Evolutionary conservation across 176 grass and related monocot species (phyloP).

Genomic region (Aechmea fasciata): DNA sequence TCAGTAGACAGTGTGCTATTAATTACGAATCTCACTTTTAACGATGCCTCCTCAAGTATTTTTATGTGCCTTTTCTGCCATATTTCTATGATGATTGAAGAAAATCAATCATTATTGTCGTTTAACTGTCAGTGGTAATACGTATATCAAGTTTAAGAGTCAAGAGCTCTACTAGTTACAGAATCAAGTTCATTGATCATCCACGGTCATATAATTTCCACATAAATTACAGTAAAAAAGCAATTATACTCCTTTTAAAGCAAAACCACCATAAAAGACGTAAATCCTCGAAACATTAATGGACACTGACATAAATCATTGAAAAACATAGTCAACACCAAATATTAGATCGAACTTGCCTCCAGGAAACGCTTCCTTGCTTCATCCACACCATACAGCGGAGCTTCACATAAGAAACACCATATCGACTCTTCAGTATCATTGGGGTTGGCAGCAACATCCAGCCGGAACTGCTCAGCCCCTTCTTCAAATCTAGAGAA

Average conservation of each 20-base stretch:
- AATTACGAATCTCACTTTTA: neutral
- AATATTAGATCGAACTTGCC: constrained; percentile 22
- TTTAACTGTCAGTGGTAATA: too few relatives aligned
- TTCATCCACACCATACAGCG: constrained; percentile 40
- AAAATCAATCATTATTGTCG: too few relatives aligned
- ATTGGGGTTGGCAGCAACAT: constrained; percentile 66
- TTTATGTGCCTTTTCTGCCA: too few relatives aligned
- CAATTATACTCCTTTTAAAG: too few relatives aligned
- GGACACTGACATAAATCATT: neutral
- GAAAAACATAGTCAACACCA: neutral
- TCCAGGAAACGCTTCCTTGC: constrained; percentile 75
- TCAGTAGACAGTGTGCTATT: neutral
- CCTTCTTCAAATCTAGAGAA: constrained; percentile 61
- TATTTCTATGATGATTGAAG: too few relatives aligned
- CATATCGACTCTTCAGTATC: constrained; percentile 84
- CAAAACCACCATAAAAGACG: too few relatives aligned
- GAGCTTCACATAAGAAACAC: constrained; percentile 86
- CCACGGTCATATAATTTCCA: too few relatives aligned
- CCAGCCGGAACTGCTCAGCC: constrained; percentile 80
- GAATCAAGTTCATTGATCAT: too few relatives aligned
- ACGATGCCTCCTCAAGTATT: neutral
- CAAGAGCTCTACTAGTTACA: too few relatives aligned
- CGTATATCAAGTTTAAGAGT: too few relatives aligned
- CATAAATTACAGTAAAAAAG: too few relatives aligned
- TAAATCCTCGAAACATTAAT: too few relatives aligned